A percentile compares a stretch with the other conserved stretches of the same genome.
Conservation (phyloP, 2,329 filamentous ascomycete genomes). For the Dothideomycetidae sp. region DNA sequence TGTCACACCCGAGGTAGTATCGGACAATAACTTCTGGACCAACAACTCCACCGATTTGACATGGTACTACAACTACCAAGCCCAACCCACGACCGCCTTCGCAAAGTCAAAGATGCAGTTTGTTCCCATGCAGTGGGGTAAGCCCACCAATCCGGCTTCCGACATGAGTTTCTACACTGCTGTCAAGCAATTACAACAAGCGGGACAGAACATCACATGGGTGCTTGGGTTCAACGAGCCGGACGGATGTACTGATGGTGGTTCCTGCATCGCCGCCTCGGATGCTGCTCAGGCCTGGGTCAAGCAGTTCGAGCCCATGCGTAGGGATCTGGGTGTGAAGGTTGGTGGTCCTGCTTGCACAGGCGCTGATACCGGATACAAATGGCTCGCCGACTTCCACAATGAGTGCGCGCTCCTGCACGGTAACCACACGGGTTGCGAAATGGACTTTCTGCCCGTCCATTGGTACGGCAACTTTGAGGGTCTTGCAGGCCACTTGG, state of each 20-base stretch:
- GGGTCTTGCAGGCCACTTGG: conserved; percentile 52
- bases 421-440: conserved; percentile 26
- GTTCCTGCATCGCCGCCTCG: conserved; percentile 45
- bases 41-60: conserved; percentile 44
- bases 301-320: conserved; percentile 54
- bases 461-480: conserved; percentile 52
- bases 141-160: conserved; percentile 25
- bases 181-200: conserved; percentile 41
- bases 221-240: conserved; percentile 73
- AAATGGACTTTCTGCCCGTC: conserved; percentile 36
- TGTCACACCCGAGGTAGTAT: conserved; percentile 35
- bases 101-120: conserved; percentile 48
- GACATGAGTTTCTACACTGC: conserved; percentile 47
- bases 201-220: conserved; percentile 46
- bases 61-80: conserved; percentile 76
- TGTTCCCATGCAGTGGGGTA: conserved; percentile 69
- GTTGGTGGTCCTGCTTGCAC: conserved; percentile 59
- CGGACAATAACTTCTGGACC: conserved; percentile 54
- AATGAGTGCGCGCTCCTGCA: conserved; percentile 32
- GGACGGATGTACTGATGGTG: conserved; percentile 46
- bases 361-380: conserved; percentile 43
- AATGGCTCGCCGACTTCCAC: conserved; percentile 55
- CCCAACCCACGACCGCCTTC: conserved; percentile 30
- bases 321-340: conserved; percentile 44
- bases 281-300: conserved; percentile 57